Percentiles rank a stretch among this genome's conserved stretches.
Conservation (phyloP, 768 basidiomycete genomes). For the Podaxis sp. region DNA sequence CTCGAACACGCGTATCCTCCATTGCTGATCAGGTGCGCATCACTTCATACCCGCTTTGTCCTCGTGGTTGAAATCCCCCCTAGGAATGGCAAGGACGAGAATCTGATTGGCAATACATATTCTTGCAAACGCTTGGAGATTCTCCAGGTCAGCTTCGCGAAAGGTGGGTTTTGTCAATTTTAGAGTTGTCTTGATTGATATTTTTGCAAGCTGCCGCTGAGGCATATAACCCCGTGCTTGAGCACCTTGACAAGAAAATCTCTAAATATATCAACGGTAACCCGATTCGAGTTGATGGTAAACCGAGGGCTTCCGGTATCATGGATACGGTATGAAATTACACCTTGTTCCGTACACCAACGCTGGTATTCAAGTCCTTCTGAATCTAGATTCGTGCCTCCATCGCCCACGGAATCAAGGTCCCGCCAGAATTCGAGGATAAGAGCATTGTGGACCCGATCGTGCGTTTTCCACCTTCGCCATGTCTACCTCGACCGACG, state of each 20-base stretch:
- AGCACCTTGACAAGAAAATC: constrained; percentile 58
- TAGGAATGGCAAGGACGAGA: constrained; percentile 69
- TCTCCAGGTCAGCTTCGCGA: constrained; percentile 58
- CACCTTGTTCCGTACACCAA: neutral
- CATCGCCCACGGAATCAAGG: constrained; percentile 62
- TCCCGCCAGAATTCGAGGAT: constrained; percentile 73
- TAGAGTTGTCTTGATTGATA: neutral
- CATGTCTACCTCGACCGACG: neutral
- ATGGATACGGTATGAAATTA: constrained; percentile 28
- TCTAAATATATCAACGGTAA: constrained; percentile 66
- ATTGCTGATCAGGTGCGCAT: constrained; percentile 49
- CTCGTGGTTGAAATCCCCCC: neutral
- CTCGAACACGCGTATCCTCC: constrained; percentile 39
- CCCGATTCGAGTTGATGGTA: constrained; percentile 70
- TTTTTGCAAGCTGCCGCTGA: constrained; percentile 53
- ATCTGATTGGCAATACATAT: constrained; percentile 64
- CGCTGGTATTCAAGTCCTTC: neutral
- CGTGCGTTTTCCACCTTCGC: constrained; percentile 26
- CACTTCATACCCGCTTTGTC: neutral
- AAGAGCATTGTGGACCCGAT: constrained; percentile 52
- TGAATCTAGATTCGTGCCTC: constrained; percentile 55
- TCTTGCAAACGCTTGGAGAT: constrained; percentile 64
- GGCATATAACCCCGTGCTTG: constrained; percentile 57
- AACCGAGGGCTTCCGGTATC: constrained; percentile 70
- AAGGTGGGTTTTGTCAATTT: constrained; percentile 36